Percentiles rank a stretch among this genome's conserved stretches.
phyloP scores from a whole-genome alignment of 192 early-diverging fungal genomes.

The Polychytrium aggregatum region DNA sequence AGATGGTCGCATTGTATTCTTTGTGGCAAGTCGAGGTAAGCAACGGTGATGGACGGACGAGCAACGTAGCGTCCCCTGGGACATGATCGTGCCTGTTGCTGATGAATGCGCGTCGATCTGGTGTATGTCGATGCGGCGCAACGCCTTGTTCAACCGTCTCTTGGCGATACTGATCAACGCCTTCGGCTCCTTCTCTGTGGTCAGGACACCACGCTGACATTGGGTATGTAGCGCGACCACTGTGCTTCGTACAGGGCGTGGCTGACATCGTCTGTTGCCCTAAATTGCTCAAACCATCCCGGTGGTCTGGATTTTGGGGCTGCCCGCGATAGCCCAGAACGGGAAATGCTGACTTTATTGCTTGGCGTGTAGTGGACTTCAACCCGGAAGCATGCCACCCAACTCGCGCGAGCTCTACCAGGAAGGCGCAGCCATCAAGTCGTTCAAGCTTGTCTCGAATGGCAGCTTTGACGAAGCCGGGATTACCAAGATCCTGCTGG shows the following conservation, averaged over 20 bases:
- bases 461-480: conserved; percentile 76
- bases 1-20: conserved; percentile 70
- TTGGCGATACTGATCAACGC: no score
- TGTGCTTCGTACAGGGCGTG: no score
- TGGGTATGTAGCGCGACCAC: conserved; percentile 55
- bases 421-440: conserved; percentile 86
- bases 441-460: conserved; percentile 75
- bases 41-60: no score
- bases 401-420: conserved; percentile 83
- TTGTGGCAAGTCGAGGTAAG: conserved; percentile 88
- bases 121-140: no score
- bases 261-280: conserved; percentile 61
- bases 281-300: conserved; percentile 41
- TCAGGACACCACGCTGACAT: conserved; percentile 93
- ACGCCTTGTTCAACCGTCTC: no score
- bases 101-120: no score
- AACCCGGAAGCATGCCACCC: conserved; percentile 72
- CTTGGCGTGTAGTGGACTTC: conserved; percentile 10
- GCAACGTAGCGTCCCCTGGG: no score
- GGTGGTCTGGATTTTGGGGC: conserved; percentile 1
- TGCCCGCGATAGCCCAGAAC: background rate
- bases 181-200: no score
- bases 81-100: no score
- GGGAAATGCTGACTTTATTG: background rate
- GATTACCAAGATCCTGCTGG: conserved; percentile 59